Evolutionary conservation across 257 asterid species (phyloP), one percentile per base, ranked within the genome.

Genomic region (Avicennia marina): DNA sequence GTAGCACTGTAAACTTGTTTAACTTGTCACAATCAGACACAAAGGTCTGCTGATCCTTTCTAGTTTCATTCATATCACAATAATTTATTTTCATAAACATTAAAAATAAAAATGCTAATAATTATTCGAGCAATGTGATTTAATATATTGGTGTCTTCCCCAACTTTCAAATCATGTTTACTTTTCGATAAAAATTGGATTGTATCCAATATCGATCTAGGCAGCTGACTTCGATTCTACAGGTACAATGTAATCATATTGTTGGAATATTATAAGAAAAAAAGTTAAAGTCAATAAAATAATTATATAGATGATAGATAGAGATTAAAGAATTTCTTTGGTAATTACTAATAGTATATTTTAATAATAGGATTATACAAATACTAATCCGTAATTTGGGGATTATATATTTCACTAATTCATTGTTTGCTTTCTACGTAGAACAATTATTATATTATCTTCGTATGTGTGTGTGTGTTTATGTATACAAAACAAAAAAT

Each of bases 161-260:
- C 4, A 21, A 63, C 47, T 53, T 53, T 53, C 41, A 53, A n/a
- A 18, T 38, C 16, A 33, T 26, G 6, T 44, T 16, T 21, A 32
- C 27, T 53, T 60, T 36, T 16, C 8, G 24, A 34, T 29, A 29
- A 26, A 47, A 53, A 43, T 19, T 32, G n/a, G 43, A 24, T n/a
- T n/a, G n/a, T n/a, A n/a, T n/a, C n/a, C n/a, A n/a, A n/a, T n/a
- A n/a, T n/a, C n/a, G n/a, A n/a, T n/a, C n/a, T n/a, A n/a, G n/a
- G n/a, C n/a, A n/a, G n/a, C n/a, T n/a, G 68, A 64, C 64, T 44
- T 1, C 13, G 20, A 54, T 27, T 34, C 45, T 34, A 24, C 11
- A 53, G 11, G 11, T 53, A 45, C 12, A 52, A 21, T 51, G 48
- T 17, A 52, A 12, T 33, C 24, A 27, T 25, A 44, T 15, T 6